Percentiles rank a stretch among this genome's conserved stretches.
phyloP scores from a whole-genome alignment of 805 yeast genomes.

The Scheffersomyces coipomensis region DNA sequence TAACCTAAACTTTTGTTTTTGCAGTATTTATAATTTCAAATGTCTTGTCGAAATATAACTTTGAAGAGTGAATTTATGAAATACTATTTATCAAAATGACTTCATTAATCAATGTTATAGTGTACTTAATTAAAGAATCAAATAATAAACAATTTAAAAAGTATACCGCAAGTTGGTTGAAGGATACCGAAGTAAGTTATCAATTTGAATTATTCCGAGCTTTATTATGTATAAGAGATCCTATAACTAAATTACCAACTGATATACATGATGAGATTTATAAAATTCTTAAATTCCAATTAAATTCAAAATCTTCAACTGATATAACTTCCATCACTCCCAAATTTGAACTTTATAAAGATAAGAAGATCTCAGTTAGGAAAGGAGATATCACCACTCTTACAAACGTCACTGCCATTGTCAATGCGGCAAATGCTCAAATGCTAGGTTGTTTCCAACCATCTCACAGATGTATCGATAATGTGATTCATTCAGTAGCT shows the following conservation, averaged over 20 bases:
- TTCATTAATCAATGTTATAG: background rate
- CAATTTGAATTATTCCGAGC: conserved; percentile 1
- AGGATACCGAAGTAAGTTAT: conserved; percentile 2
- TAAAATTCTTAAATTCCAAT: conserved; percentile 1
- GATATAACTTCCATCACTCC: background rate
- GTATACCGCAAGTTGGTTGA: background rate
- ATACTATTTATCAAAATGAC: no score
- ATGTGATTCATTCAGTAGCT: conserved; percentile 3
- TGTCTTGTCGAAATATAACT: no score
- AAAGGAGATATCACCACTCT: conserved; percentile 5
- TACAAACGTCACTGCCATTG: conserved; percentile 3
- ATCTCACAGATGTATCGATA: conserved; percentile 6
- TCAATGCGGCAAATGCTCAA: conserved; percentile 4
- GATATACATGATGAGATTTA: conserved; percentile 1
- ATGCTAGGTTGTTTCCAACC: conserved; percentile 6
- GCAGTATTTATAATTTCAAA: no score
- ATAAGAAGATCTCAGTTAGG: conserved; percentile 3
- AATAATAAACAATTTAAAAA: background rate
- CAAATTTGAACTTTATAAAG: background rate
- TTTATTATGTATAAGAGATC: conserved; percentile 3
- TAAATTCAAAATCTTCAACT: background rate
- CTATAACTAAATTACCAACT: background rate
- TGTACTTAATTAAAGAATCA: background rate
- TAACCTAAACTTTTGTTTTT: no score
- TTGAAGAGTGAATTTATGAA: no score